A percentile compares a stretch with the other conserved stretches of the same genome.
phyloP scores from a whole-genome alignment of 352 stramenopile genomes.

The Phytophthora parvispora region DNA sequence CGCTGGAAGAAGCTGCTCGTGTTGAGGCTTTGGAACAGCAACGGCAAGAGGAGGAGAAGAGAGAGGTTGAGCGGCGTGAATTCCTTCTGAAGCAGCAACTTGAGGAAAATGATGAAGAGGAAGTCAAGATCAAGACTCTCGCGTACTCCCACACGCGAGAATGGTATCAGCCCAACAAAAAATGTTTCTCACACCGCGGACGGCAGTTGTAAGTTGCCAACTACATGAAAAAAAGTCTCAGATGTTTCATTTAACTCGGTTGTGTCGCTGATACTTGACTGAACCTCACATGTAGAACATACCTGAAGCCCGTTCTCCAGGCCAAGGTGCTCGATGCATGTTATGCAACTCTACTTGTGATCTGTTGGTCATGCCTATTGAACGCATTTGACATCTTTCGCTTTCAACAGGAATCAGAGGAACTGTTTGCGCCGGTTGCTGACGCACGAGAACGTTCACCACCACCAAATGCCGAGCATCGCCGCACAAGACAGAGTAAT shows the following conservation, averaged over 20 bases:
- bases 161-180: conserved; percentile 74
- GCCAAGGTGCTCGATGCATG: conserved; percentile 28
- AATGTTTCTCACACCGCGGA: conserved; percentile 68
- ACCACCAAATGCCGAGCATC: conserved; percentile 1
- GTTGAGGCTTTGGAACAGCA: conserved; percentile 22
- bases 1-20: conserved; percentile 29
- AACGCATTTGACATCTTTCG: neutral
- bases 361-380: neutral
- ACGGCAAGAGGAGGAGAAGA: conserved; percentile 25
- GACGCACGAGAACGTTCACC: conserved; percentile 8
- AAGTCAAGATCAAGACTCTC: conserved; percentile 67
- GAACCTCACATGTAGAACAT: conserved; percentile 43
- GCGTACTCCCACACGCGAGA: conserved; percentile 68
- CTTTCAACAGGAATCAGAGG: conserved; percentile 20
- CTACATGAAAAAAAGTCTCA: neutral
- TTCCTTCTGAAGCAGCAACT: conserved; percentile 44
- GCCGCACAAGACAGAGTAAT: conserved; percentile 11
- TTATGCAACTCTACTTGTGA: neutral
- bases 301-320: conserved; percentile 66
- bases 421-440: neutral
- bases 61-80: conserved; percentile 32
- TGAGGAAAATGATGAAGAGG: conserved; percentile 65
- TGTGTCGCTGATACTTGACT: conserved; percentile 3
- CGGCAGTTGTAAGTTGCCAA: conserved; percentile 53
- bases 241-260: neutral